Evolutionary conservation across 148 eudicot genomes (phyloP).

Genomic region (Gaultheria prostrata): DNA sequence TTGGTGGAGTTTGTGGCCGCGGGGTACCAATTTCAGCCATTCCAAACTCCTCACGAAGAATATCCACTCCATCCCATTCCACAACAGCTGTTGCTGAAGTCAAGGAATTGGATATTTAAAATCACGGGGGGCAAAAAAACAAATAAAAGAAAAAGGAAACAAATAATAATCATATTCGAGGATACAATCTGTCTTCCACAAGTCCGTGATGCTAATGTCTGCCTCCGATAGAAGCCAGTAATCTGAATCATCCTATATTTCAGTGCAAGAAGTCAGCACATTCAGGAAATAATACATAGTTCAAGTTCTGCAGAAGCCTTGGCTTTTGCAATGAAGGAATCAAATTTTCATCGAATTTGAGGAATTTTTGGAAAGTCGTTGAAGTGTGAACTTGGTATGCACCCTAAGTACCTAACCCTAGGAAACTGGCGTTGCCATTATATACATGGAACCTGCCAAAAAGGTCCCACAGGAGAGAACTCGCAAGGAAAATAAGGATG

Average conservation of each 20-base stretch:
- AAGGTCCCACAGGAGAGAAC: constrained; percentile 1
- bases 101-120: constrained; percentile 24
- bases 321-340: background rate
- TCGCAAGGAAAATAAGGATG: constrained; percentile 1
- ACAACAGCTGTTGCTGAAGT: constrained; percentile 42
- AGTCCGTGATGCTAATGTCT: constrained; percentile 73
- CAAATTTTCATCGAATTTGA: background rate
- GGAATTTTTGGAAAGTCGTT: background rate
- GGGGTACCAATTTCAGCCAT: constrained; percentile 41
- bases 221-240: constrained; percentile 81
- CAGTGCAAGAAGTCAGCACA: constrained; percentile 1
- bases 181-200: constrained; percentile 88
- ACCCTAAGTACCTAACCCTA: background rate
- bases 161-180: constrained; percentile 17
- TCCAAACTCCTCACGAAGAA: constrained; percentile 50
- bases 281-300: background rate
- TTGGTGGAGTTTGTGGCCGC: constrained; percentile 51
- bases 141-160: background rate
- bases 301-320: background rate
- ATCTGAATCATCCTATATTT: constrained; percentile 73
- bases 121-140: background rate
- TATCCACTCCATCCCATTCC: constrained; percentile 50
- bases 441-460: background rate
- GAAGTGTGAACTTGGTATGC: background rate
- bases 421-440: background rate